These are phyloP conservation scores for Fragilaria crotonensis DNA, from an alignment of 108 stramenopile genomes.

Conservation along the genomic window DNA sequence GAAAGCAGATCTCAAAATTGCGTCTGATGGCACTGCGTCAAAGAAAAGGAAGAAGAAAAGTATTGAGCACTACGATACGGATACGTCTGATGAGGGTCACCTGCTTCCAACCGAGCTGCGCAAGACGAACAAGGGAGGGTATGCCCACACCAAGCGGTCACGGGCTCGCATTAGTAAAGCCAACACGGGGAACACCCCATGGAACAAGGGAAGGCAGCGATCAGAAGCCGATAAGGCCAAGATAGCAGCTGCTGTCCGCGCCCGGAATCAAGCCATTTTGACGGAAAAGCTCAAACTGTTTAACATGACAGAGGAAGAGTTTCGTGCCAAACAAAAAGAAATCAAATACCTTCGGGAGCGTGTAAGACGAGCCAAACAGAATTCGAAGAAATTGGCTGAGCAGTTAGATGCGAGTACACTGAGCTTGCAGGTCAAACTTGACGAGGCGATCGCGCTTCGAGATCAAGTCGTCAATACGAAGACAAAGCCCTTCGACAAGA, in stretches of 20 bases:
- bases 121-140: conserved; percentile 37
- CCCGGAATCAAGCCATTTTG: conserved; percentile 35
- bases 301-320: conserved; percentile 50
- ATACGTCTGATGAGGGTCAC: conserved; percentile 2
- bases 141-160: conserved; percentile 33
- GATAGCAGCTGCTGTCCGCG: conserved; percentile 40
- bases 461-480: neutral
- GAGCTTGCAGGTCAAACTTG: neutral
- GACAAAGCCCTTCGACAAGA: neutral
- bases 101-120: conserved; percentile 9
- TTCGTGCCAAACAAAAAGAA: conserved; percentile 21
- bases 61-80: too few species aligned
- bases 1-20: too few species aligned
- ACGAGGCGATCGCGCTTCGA: neutral
- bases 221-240: conserved; percentile 26
- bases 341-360: conserved; percentile 38
- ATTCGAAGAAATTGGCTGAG: neutral
- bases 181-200: conserved; percentile 46
- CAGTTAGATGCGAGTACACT: neutral
- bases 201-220: conserved; percentile 47
- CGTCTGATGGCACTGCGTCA: too few species aligned
- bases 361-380: conserved; percentile 24
- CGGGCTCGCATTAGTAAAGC: conserved; percentile 27
- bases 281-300: conserved; percentile 28
- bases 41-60: too few species aligned